Base-by-base conservation (phyloP, 1,139 yeast species). In the Kurtzmaniella quercitrusa region DNA sequence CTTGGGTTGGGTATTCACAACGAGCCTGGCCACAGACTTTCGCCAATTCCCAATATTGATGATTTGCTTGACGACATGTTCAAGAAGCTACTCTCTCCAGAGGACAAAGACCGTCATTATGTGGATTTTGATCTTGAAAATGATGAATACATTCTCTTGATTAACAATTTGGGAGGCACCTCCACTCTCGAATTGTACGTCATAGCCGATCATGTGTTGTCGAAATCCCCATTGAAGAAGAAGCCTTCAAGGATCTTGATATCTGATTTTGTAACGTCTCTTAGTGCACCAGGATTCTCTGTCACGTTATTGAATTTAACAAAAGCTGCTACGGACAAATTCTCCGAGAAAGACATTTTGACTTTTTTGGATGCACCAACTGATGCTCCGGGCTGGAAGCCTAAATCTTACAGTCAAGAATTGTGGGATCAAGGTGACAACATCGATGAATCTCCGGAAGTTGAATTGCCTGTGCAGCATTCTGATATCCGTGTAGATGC, bases 1-100 rank as follows among this genome's bases (percentile, higher is more conserved):
- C 73, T 91, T 50, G 98, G 98, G 23, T 84, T 91, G 81, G 98
- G 98, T 41, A 91, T 91, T 49, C 98, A 91, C 63, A 91, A 91
- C 58, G 98, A 91, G 60, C 94, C 96, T 0, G 97, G 97, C 46
- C 72, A 79, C 50, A 79, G 84, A 52, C 63, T 85, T 40, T 73
- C 79, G 16, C 93, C 94, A 37, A 79, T 90, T 52, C 95, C 95
- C 19, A 58, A 75, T 2, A 76, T 85, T 42, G 81, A 77, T 37
- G 75, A 73, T 1, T 65, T 88, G 44, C 63, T 82, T 43, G 68
- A 70, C 36, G 68, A 70, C n/a, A 66, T 85, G 59, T 77, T 76
- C 49, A 67, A 76, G 47, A 65, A 80, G 47, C 62, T 85, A 47
- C 72, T 81, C 44, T 70, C 77, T 38, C 63, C 70, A 5, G 60